Base-by-base conservation (phyloP, 2,329 filamentous ascomycete genomes). In the Nigrospora osmanthi region DNA sequence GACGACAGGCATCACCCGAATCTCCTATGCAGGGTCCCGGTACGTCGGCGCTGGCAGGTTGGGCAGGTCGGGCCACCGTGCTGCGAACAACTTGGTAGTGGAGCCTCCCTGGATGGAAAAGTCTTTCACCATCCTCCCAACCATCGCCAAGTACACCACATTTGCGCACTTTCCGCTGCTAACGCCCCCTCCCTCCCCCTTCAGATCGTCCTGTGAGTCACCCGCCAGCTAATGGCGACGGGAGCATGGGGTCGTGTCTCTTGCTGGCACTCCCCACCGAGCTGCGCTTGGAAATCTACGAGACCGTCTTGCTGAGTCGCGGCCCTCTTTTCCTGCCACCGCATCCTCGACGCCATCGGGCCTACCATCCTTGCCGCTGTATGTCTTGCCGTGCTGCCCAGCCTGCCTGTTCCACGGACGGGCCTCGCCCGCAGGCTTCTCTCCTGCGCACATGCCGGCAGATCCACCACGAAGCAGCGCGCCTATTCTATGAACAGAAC, bases 371-470 rank as follows among this genome's bases (percentile, higher is more conserved):
- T 48, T 40, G 33, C 30, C 23, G 23, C 23, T 28, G 23, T 28
- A 28, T 28, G 23, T 28, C 23, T 28, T 28, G 23, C 23, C 23
- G 23, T 28, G 23, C 23, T 28, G 23, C 38, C 38, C 15, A 40
- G 32, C 10, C 38, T 16, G n/a, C 28, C 28, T 13, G n/a, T 7
- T 9, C 12, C 37, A 46, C 16, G 37, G 32, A 34, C 19, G 33
- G 40, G 38, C 19, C 32, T 39, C 46, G 42, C 38, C 59, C 57
- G 10, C 47, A 54, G 15, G 47, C 57, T n/a, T 43, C 53, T 19
- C 47, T 64, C 30, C 54, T 64, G 28, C 55, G 50, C 35, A 57
- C 57, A 14, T 64, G 61, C 49, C 55, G 51, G 49, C 49, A 54
- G 40, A 47, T 62, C 40, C 58, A 63, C 43, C 41, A 50, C 19